phyloP scores from a whole-genome alignment of 2,329 filamentous ascomycete species.

The Xylaria sp. region DNA sequence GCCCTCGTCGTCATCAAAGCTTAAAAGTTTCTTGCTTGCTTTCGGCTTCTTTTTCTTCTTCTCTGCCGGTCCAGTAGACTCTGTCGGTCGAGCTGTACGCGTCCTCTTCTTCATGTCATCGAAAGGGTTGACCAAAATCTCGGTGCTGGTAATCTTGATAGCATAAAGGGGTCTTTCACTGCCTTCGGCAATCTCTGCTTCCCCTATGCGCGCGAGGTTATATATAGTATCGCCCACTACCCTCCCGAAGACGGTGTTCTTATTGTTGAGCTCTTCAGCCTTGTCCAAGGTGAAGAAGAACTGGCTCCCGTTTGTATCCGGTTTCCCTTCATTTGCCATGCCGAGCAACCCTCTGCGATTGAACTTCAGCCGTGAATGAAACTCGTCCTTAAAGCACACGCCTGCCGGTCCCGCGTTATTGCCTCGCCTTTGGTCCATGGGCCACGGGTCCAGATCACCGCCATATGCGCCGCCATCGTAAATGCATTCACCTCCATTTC shows the following conservation, averaged over 20 bases:
- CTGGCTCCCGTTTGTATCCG: slow-evolving; percentile 88
- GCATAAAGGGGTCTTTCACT: slow-evolving; percentile 87
- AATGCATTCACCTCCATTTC: slow-evolving; percentile 88
- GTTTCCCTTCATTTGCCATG: slow-evolving; percentile 88
- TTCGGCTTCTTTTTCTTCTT: slow-evolving; percentile 74
- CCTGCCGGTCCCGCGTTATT: slow-evolving; percentile 64
- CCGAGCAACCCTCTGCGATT: slow-evolving; percentile 87
- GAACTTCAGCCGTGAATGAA: slow-evolving; percentile 91
- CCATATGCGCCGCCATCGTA: slow-evolving; percentile 82
- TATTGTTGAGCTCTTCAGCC: slow-evolving; percentile 81
- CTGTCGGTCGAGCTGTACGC: slow-evolving; percentile 58
- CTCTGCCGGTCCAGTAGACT: slow-evolving; percentile 51
- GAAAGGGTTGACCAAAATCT: slow-evolving; percentile 83
- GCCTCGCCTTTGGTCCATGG: slow-evolving; percentile 68
- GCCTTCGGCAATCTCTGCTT: slow-evolving; percentile 79
- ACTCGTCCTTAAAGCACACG: slow-evolving; percentile 78
- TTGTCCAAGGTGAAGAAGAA: slow-evolving; percentile 95
- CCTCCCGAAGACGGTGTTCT: slow-evolving; percentile 92
- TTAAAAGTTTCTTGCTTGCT: slow-evolving; percentile 75
- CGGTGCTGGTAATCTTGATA: slow-evolving; percentile 74
- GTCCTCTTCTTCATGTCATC: slow-evolving; percentile 77
- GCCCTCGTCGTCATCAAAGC: slow-evolving; percentile 76
- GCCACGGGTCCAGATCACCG: slow-evolving; percentile 74
- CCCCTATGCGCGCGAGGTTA: slow-evolving; percentile 91
- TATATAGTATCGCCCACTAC: slow-evolving; percentile 95